phyloP scores from a whole-genome alignment of 2,329 filamentous ascomycete species.

The Aureobasidium zeae region DNA sequence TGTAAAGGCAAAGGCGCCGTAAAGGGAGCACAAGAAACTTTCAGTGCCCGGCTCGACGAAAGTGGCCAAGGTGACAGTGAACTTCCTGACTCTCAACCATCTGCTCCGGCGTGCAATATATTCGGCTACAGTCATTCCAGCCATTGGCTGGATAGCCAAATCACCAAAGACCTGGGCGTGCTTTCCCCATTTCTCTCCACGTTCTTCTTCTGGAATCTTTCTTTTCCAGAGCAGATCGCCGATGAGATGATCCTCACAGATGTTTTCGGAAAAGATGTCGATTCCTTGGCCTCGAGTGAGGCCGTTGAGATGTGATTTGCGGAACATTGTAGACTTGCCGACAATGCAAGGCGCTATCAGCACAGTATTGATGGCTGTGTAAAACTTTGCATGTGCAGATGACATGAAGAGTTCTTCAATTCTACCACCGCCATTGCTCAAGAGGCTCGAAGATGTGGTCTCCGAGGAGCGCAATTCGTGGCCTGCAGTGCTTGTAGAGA shows the following conservation, averaged over 20 bases:
- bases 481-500: slow-evolving; percentile 21
- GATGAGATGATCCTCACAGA: slow-evolving; percentile 95
- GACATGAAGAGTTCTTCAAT: slow-evolving; percentile 94
- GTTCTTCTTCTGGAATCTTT: slow-evolving; percentile 35
- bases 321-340: slow-evolving; percentile 98
- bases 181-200: slow-evolving; percentile 50
- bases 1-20: slow-evolving; percentile 70
- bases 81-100: slow-evolving; percentile 91
- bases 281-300: slow-evolving; percentile 61
- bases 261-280: slow-evolving; percentile 89
- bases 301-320: slow-evolving; percentile 75
- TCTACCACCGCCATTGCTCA: slow-evolving; percentile 57
- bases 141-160: slow-evolving; percentile 81
- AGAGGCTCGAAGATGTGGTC: slow-evolving; percentile 11
- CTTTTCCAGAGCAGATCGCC: slow-evolving; percentile 82
- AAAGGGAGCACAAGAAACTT: slow-evolving; percentile 70
- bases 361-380: slow-evolving; percentile 91
- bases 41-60: slow-evolving; percentile 90
- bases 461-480: slow-evolving; percentile 15
- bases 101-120: slow-evolving; percentile 75
- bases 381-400: slow-evolving; percentile 92
- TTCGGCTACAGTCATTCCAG: slow-evolving; percentile 63
- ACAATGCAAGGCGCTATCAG: slow-evolving; percentile 85
- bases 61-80: slow-evolving; percentile 80
- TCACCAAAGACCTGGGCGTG: slow-evolving; percentile 81